phyloP scores from a whole-genome alignment of 176 grass and related monocot species.

The Panicum miliaceum region DNA sequence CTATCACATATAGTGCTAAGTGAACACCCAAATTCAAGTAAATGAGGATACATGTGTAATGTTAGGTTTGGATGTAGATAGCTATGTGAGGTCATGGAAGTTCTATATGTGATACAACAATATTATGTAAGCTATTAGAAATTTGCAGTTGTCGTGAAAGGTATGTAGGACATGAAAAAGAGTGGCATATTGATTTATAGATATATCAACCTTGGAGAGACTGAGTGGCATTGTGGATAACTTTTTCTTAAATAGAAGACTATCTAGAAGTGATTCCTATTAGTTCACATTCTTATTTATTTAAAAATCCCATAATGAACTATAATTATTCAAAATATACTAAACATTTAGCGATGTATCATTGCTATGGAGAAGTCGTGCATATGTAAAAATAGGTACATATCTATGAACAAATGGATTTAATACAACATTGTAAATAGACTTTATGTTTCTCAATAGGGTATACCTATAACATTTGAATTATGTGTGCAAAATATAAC shows the following conservation, averaged over 20 bases:
- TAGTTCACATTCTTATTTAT: background rate
- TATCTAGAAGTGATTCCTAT: background rate
- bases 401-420: background rate
- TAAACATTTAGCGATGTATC: background rate
- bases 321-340: background rate
- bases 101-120: background rate
- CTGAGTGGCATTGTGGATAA: background rate
- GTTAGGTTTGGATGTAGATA: too few relatives aligned
- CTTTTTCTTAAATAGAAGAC: background rate
- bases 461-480: too few relatives aligned
- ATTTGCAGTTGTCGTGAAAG: background rate
- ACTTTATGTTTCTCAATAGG: too few relatives aligned
- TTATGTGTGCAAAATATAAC: too few relatives aligned
- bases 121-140: background rate
- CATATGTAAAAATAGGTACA: too few relatives aligned
- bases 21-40: background rate
- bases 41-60: background rate
- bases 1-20: background rate
- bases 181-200: too few relatives aligned
- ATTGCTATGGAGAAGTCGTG: background rate
- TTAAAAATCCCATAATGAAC: background rate
- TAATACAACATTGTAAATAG: background rate
- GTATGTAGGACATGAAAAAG: background rate
- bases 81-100: too few relatives aligned
- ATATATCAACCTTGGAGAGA: background rate